Evolutionary conservation across 176 grass and related monocot species (phyloP).

Genomic region (Oropetium thomaeum): DNA sequence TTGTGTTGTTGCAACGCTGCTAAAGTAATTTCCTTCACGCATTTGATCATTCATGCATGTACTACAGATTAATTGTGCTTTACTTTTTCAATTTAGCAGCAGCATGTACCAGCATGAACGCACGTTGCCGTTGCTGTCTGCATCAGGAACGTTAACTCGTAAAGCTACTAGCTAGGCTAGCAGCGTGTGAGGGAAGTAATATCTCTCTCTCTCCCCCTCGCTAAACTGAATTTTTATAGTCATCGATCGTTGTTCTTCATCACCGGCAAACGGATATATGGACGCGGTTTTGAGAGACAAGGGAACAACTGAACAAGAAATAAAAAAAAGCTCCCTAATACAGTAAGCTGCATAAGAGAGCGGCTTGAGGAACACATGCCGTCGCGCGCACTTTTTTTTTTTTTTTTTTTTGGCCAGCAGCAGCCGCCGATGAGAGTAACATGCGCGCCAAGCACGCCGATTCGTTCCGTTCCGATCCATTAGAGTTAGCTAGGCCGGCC

Average conservation of each 20-base stretch:
- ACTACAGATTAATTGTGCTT: background rate
- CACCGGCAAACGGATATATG: background rate
- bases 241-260: background rate
- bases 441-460: slow-evolving; percentile 24
- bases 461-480: slow-evolving; percentile 19
- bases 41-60: background rate
- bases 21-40: background rate
- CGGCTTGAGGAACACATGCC: background rate
- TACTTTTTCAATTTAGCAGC: background rate
- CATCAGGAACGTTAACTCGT: background rate
- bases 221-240: no score
- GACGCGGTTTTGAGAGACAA: no score
- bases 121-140: slow-evolving; percentile 20
- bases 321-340: no score
- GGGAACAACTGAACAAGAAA: no score
- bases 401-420: no score
- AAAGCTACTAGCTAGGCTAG: background rate
- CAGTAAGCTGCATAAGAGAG: no score
- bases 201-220: no score
- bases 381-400: slow-evolving; percentile 24
- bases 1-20: background rate
- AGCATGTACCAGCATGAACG: background rate
- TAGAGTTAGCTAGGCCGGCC: slow-evolving; percentile 8
- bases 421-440: no score
- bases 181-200: slow-evolving; percentile 29